Percentiles rank a stretch among this genome's conserved stretches.
These are phyloP conservation scores for Ramichloridium luteum DNA, from an alignment of 2,329 filamentous ascomycete species.

Conservation along the genomic window DNA sequence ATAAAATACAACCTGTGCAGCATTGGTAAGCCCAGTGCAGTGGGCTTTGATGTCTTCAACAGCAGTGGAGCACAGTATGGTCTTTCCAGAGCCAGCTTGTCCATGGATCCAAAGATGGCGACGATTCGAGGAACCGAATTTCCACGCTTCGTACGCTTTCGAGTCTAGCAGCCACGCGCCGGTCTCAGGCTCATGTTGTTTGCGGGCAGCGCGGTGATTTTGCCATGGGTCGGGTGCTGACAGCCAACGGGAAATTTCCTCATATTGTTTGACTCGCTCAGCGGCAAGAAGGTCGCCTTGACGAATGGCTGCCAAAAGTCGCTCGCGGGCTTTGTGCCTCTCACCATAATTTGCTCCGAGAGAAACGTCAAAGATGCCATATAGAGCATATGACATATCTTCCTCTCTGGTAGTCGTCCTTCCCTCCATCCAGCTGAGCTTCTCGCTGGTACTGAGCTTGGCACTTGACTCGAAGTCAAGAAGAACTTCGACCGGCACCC, in stretches of 20 bases:
- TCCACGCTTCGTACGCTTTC: constrained; percentile 6
- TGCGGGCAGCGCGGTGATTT: constrained; percentile 7
- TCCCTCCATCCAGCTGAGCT: constrained; percentile 6
- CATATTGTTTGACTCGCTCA: constrained; percentile 1
- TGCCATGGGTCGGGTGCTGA: constrained; percentile 8
- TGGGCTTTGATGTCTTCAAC: constrained; percentile 9
- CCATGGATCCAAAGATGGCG: constrained; percentile 14
- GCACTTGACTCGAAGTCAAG: constrained; percentile 4
- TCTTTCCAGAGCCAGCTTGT: constrained; percentile 15
- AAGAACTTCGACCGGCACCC: constrained; percentile 2
- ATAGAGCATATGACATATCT: constrained; percentile 7
- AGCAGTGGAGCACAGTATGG: constrained; percentile 14
- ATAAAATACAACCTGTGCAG: constrained; percentile 10
- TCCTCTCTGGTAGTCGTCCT: constrained; percentile 3
- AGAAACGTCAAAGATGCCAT: constrained; percentile 4
- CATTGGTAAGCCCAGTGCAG: constrained; percentile 1
- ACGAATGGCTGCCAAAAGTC: constrained; percentile 1
- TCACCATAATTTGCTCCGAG: constrained; percentile 6
- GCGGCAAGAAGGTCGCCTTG: not conserved
- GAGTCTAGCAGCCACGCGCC: constrained; percentile 7
- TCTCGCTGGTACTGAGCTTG: constrained; percentile 2
- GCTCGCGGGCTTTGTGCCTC: constrained; percentile 1
- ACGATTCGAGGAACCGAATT: constrained; percentile 1
- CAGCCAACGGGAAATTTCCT: constrained; percentile 5
- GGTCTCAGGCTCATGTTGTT: constrained; percentile 5